phyloP scores from a whole-genome alignment of 345 rosid species.

The thale cress (Arabidopsis thaliana) region TAIR10.1 NC_003070.9:20667001-20667500 shows the following conservation, averaged over 20 bases:
- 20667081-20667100: conserved; percentile 93
- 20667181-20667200: not conserved
- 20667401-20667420: conserved; percentile 99
- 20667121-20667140: conserved; percentile 91
- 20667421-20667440: conserved; percentile 97
- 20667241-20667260: conserved; percentile 98
- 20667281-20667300: conserved; percentile 52
- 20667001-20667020: conserved; percentile 93
- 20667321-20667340: conserved; percentile 10
- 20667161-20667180: not conserved
- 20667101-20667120: conserved; percentile 99
- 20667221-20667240: conserved; percentile 84
- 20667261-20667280: conserved; percentile 98
- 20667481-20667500: conserved; percentile 97
- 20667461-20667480: conserved; percentile 97
- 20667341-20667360: conserved; percentile 33
- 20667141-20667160: not conserved
- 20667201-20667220: not conserved
- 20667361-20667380: conserved; percentile 5
- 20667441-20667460: conserved; percentile 96
- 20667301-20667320: conserved; percentile 19
- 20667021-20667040: conserved; percentile 83
- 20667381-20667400: conserved; percentile 64
- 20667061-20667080: conserved; percentile 89
- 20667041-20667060: conserved; percentile 99